Evolutionary conservation across 208 protist species (phyloP).

Genomic region (Trypanosoma melophagium): DNA sequence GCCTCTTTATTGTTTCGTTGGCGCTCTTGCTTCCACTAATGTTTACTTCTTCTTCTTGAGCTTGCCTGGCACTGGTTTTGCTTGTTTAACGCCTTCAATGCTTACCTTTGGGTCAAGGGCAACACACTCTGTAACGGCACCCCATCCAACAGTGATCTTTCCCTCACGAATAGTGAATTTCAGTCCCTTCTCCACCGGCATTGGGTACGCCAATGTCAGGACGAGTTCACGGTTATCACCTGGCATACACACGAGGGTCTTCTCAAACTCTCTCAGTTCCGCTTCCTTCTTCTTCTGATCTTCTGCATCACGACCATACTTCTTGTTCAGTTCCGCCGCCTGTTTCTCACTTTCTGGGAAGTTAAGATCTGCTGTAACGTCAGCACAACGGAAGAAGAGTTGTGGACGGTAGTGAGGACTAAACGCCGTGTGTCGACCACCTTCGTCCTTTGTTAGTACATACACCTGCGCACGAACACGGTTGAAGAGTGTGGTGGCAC

Average conservation of each 20-base stretch:
- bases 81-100: constrained; percentile 70
- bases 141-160: constrained; percentile 97
- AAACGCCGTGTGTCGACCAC: constrained; percentile 98
- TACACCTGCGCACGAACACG: constrained; percentile 97
- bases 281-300: constrained; percentile 83
- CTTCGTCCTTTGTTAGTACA: constrained; percentile 98
- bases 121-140: constrained; percentile 94
- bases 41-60: constrained; percentile 36
- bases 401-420: constrained; percentile 96
- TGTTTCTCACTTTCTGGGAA: constrained; percentile 89
- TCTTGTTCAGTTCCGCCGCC: constrained; percentile 76
- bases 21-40: constrained; percentile 10
- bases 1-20: constrained; percentile 7
- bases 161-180: constrained; percentile 99
- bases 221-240: constrained; percentile 96
- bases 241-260: constrained; percentile 97
- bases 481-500: constrained; percentile 92
- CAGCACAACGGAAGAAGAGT: constrained; percentile 98
- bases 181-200: constrained; percentile 93
- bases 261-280: constrained; percentile 81
- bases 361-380: constrained; percentile 95
- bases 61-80: constrained; percentile 29
- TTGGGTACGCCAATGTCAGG: constrained; percentile 92
- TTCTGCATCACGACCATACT: constrained; percentile 74
- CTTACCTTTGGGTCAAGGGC: constrained; percentile 86